Conservation (phyloP, 2,329 filamentous ascomycete species). For the Cercospora brassicicola region DNA sequence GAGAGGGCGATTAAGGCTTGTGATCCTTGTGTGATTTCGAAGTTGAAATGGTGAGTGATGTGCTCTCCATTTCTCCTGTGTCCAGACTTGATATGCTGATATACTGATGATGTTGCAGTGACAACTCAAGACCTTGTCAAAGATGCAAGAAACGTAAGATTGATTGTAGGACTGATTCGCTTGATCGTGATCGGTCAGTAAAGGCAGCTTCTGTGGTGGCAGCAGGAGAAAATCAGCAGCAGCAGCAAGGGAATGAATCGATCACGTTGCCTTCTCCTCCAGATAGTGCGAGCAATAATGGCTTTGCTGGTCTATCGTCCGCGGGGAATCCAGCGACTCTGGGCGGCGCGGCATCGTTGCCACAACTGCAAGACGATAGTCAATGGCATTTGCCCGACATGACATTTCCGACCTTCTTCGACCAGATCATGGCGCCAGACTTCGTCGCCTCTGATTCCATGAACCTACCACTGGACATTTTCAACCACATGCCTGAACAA, state of each 20-base stretch:
- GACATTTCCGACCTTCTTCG: slow-evolving; percentile 26
- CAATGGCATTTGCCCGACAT: slow-evolving; percentile 1
- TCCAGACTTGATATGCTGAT: not conserved
- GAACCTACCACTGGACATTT: slow-evolving; percentile 22
- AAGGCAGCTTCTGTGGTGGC: not conserved
- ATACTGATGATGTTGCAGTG: slow-evolving; percentile 1
- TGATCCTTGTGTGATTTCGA: slow-evolving; percentile 37
- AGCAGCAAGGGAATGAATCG: not conserved
- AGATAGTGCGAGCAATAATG: not conserved
- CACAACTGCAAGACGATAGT: not conserved
- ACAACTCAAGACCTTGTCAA: slow-evolving; percentile 36
- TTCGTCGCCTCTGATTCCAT: slow-evolving; percentile 13
- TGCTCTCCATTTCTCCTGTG: not conserved
- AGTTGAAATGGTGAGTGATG: slow-evolving; percentile 33
- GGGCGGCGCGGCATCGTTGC: not conserved
- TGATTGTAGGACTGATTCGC: slow-evolving; percentile 12
- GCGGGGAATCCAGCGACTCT: not conserved
- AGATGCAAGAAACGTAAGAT: slow-evolving; percentile 24
- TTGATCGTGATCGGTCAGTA: not conserved
- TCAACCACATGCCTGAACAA: slow-evolving; percentile 22
- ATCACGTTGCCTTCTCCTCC: not conserved
- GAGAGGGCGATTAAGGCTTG: slow-evolving; percentile 37
- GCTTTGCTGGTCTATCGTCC: not conserved
- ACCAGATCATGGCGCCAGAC: slow-evolving; percentile 29
- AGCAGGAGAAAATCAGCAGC: not conserved